A percentile compares a stretch with the other conserved stretches of the same genome.
Evolutionary conservation across 2,329 filamentous ascomycete species (phyloP).

Genomic region (Alternaria hordeiaustralica): DNA sequence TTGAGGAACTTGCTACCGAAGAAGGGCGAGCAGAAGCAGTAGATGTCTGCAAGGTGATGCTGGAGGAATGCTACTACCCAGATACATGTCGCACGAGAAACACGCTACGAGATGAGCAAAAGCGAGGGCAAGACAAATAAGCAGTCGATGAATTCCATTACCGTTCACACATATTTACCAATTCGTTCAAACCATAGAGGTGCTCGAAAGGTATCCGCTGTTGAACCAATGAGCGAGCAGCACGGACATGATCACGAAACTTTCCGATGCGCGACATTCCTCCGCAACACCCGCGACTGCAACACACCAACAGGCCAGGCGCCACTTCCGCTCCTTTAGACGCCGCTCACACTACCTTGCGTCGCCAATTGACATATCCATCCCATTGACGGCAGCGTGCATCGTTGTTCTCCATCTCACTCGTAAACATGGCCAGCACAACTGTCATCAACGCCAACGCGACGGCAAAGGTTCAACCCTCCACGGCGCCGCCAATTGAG

Average conservation of each 20-base stretch:
- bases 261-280: constrained; percentile 21
- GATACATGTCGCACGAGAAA: background rate
- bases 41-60: background rate
- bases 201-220: background rate
- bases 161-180: background rate
- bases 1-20: constrained; percentile 75
- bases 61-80: background rate
- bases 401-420: background rate
- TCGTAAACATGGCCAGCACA: constrained; percentile 32
- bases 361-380: background rate
- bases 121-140: too few relatives aligned
- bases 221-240: constrained; percentile 15
- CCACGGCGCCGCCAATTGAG: constrained; percentile 50
- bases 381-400: background rate
- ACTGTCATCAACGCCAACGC: constrained; percentile 32
- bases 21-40: constrained; percentile 23
- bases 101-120: background rate
- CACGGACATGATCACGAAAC: constrained; percentile 25
- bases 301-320: constrained; percentile 18
- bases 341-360: background rate
- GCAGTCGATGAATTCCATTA: background rate
- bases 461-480: constrained; percentile 27
- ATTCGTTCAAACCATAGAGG: background rate
- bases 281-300: constrained; percentile 16
- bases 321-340: constrained; percentile 29